Percentiles rank a stretch among this genome's conserved stretches.
These are phyloP conservation scores for Diospyros kaki DNA, from an alignment of 148 eudicot genomes.

Conservation along the genomic window DNA sequence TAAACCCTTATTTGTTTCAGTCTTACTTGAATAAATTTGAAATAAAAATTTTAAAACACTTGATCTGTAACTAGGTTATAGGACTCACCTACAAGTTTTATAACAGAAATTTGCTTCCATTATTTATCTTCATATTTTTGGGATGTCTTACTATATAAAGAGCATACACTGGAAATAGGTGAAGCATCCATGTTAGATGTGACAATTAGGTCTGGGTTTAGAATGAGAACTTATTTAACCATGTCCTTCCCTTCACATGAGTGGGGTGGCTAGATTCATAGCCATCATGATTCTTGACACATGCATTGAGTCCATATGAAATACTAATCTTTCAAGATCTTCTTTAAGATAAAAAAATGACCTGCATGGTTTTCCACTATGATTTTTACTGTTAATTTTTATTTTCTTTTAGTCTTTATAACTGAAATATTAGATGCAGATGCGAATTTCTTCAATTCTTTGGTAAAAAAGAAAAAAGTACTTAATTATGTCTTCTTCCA, in stretches of 20 bases:
- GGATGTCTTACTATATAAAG: background rate
- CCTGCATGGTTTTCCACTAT: background rate
- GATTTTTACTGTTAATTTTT: background rate
- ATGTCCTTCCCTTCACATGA: too few species aligned
- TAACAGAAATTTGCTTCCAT: background rate
- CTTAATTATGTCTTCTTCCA: background rate
- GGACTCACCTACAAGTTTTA: background rate
- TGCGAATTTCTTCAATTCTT: background rate
- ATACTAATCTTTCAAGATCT: too few species aligned
- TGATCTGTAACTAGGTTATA: background rate
- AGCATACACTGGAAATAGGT: background rate
- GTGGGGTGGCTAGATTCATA: too few species aligned
- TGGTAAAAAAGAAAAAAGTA: background rate
- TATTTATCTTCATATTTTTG: background rate
- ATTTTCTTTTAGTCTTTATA: constrained; percentile 1
- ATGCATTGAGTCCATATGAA: too few species aligned
- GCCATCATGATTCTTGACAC: too few species aligned
- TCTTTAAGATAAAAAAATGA: too few species aligned
- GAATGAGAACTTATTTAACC: background rate
- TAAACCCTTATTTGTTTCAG: too few species aligned
- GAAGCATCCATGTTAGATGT: background rate
- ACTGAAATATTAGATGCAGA: background rate
- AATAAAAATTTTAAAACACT: background rate
- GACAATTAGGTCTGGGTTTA: background rate
- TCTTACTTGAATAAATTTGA: too few species aligned